Percentiles rank a stretch among this genome's conserved stretches.
Conservation (phyloP, 2,329 filamentous ascomycete species). For the Pochonia chlamydosporia region DNA sequence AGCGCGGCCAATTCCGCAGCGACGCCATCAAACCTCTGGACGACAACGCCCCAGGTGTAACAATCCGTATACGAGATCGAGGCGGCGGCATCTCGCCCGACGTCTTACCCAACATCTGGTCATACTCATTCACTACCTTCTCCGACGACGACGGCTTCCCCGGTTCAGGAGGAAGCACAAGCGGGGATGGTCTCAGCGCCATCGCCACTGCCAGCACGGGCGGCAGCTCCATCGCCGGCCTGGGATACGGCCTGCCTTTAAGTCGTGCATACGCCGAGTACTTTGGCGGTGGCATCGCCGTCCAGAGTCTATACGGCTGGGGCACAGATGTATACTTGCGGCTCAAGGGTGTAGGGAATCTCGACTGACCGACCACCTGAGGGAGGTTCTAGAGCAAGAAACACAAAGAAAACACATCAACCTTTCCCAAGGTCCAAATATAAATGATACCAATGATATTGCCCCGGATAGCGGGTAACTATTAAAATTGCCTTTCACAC, state of each 20-base stretch:
- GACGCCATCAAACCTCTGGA: slow-evolving; percentile 52
- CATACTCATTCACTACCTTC: slow-evolving; percentile 96
- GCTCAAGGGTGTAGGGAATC: slow-evolving; percentile 56
- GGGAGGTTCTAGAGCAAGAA: no score
- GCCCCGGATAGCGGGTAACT: no score
- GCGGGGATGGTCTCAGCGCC: slow-evolving; percentile 63
- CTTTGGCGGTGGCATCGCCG: slow-evolving; percentile 88
- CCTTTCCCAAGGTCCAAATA: no score
- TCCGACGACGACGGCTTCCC: slow-evolving; percentile 49
- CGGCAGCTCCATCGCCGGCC: slow-evolving; percentile 78
- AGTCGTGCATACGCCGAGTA: slow-evolving; percentile 95
- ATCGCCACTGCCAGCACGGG: slow-evolving; percentile 68
- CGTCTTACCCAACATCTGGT: slow-evolving; percentile 84
- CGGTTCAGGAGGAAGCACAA: slow-evolving; percentile 32
- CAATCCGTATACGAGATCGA: slow-evolving; percentile 91
- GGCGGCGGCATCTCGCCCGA: slow-evolving; percentile 87
- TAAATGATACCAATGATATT: no score
- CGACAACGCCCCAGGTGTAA: slow-evolving; percentile 74
- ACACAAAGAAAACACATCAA: no score
- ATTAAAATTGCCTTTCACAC: no score
- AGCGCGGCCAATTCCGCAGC: slow-evolving; percentile 33
- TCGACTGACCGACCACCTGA: no score
- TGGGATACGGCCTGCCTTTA: slow-evolving; percentile 88
- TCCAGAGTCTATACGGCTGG: slow-evolving; percentile 97
- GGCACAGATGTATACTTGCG: slow-evolving; percentile 65